Evolutionary conservation across 768 basidiomycete genomes (phyloP).

Genomic region (Lentinula sp.): DNA sequence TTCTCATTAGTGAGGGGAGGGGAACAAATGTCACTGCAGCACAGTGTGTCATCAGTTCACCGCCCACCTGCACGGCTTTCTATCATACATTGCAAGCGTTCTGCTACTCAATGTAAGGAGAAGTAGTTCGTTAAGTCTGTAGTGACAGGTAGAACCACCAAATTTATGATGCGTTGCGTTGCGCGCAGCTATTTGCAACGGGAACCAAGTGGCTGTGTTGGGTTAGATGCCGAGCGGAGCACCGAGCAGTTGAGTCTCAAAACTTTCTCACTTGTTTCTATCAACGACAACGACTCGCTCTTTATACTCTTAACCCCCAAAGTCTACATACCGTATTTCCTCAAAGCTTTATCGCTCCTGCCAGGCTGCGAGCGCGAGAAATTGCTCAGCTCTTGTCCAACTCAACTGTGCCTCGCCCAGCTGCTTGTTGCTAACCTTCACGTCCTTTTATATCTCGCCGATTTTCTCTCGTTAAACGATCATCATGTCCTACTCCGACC

Average conservation of each 20-base stretch:
- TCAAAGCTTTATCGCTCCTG: constrained; percentile 13
- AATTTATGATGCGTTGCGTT: too few species aligned
- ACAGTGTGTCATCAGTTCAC: too few species aligned
- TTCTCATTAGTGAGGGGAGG: too few species aligned
- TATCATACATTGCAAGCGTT: too few species aligned
- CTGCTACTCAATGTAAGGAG: neutral
- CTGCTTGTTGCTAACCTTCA: constrained; percentile 11
- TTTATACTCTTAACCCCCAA: constrained; percentile 29
- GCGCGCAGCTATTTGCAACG: too few species aligned
- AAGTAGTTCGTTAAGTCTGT: neutral
- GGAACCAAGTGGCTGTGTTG: neutral
- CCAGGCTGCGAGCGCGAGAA: constrained; percentile 37
- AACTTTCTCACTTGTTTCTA: constrained; percentile 6
- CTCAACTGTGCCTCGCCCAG: constrained; percentile 12
- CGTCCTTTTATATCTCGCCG: constrained; percentile 11
- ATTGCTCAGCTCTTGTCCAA: constrained; percentile 21
- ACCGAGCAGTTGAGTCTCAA: neutral
- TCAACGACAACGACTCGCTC: constrained; percentile 11
- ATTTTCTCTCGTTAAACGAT: constrained; percentile 24
- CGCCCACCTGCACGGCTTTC: too few species aligned
- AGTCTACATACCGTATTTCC: constrained; percentile 15
- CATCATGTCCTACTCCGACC: constrained; percentile 58
- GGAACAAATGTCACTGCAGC: too few species aligned
- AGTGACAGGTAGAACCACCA: too few species aligned
- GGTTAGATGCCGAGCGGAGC: neutral